Conservation (phyloP, 2,329 filamentous ascomycete species). For the Fusarium sp. region DNA sequence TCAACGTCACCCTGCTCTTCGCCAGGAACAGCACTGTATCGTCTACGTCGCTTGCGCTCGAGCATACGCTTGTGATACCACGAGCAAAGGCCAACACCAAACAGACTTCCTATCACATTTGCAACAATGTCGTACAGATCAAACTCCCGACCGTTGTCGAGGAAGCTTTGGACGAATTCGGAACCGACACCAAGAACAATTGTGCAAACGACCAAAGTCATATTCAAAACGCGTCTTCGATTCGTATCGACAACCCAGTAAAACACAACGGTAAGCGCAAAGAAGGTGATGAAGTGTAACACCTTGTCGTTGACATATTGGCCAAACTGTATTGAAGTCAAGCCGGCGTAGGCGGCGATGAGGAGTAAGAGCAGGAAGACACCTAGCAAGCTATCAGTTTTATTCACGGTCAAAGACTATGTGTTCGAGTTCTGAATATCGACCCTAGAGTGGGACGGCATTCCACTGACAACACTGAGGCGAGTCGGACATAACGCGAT, state of each 20-base stretch:
- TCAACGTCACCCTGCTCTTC: slow-evolving; percentile 78
- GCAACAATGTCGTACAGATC: slow-evolving; percentile 89
- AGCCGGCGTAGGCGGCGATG: slow-evolving; percentile 81
- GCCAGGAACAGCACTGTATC: slow-evolving; percentile 77
- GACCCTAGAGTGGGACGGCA: background rate
- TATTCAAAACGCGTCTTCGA: slow-evolving; percentile 84
- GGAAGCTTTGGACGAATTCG: slow-evolving; percentile 78
- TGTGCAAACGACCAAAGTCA: slow-evolving; percentile 86
- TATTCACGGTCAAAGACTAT: background rate
- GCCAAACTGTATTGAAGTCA: slow-evolving; percentile 71
- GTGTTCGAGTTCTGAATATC: background rate
- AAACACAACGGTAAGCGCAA: slow-evolving; percentile 86
- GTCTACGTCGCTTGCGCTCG: slow-evolving; percentile 80
- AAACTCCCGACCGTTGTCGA: slow-evolving; percentile 77
- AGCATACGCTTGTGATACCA: slow-evolving; percentile 98
- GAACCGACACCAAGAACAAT: slow-evolving; percentile 76
- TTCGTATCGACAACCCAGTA: slow-evolving; percentile 98
- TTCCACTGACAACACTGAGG: background rate
- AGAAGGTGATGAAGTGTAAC: slow-evolving; percentile 89
- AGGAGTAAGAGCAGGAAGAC: slow-evolving; percentile 78
- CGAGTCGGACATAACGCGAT: slow-evolving; percentile 13
- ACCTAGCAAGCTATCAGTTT: slow-evolving; percentile 58
- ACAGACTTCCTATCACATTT: slow-evolving; percentile 83
- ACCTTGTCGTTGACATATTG: slow-evolving; percentile 85
- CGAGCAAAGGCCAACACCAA: slow-evolving; percentile 78